Conservation (phyloP, 768 basidiomycete genomes). For the Pleurotus ostreatus region DNA sequence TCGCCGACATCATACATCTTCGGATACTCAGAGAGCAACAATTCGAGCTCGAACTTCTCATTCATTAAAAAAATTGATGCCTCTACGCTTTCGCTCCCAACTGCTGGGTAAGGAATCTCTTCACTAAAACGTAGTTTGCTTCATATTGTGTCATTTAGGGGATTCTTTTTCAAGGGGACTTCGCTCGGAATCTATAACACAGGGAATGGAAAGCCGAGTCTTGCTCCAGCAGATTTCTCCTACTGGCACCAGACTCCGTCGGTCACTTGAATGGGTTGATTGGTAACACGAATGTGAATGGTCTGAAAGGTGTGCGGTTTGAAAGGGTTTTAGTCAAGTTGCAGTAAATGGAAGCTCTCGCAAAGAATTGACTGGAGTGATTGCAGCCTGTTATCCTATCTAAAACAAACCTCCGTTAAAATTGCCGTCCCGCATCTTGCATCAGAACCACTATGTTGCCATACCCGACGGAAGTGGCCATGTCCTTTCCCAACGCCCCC, state of each 20-base stretch:
- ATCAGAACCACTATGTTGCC: too few relatives aligned
- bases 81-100: constrained; percentile 25
- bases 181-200: constrained; percentile 35
- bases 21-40: constrained; percentile 28
- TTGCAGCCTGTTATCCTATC: too few relatives aligned
- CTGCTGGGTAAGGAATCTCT: constrained; percentile 24
- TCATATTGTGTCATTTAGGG: constrained; percentile 16
- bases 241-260: constrained; percentile 30
- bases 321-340: too few relatives aligned
- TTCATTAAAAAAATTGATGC: constrained; percentile 23
- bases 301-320: too few relatives aligned
- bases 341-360: too few relatives aligned
- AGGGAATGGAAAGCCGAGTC: constrained; percentile 31
- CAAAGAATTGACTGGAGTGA: too few relatives aligned
- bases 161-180: constrained; percentile 34
- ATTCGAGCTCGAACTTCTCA: constrained; percentile 19
- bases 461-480: too few relatives aligned
- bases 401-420: too few relatives aligned
- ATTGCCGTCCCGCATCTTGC: too few relatives aligned
- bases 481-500: too few relatives aligned
- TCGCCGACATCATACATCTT: constrained; percentile 25
- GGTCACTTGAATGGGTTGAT: too few relatives aligned
- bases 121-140: background rate
- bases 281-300: too few relatives aligned
- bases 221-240: constrained; percentile 30